Evolutionary conservation across 2,329 filamentous ascomycete genomes (phyloP).

Genomic region (Alternaria sp.): DNA sequence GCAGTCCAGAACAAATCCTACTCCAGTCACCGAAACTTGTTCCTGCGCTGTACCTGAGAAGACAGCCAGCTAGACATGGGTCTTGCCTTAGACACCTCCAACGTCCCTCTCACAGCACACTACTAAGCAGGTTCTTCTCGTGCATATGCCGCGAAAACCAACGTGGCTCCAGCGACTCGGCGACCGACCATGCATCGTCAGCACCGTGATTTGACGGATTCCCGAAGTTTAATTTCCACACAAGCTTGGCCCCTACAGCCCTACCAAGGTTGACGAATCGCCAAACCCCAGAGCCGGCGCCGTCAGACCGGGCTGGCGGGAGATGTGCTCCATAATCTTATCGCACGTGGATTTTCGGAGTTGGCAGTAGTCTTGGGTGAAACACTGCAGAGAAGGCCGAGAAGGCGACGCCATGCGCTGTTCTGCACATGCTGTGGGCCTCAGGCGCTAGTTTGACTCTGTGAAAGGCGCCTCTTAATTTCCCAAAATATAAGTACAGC

Average conservation of each 20-base stretch:
- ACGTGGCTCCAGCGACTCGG: constrained; percentile 28
- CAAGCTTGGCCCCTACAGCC: constrained; percentile 22
- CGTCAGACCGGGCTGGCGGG: constrained; percentile 23
- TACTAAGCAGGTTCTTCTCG: constrained; percentile 15
- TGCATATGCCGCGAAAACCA: constrained; percentile 23
- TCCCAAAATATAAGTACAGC: constrained; percentile 24
- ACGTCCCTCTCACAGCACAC: constrained; percentile 8
- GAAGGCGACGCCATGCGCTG: constrained; percentile 22
- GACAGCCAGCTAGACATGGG: constrained; percentile 20
- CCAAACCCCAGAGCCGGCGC: constrained; percentile 17
- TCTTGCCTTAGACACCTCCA: constrained; percentile 18
- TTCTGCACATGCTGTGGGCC: constrained; percentile 17
- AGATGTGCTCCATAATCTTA: constrained; percentile 21
- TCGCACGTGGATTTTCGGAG: constrained; percentile 26
- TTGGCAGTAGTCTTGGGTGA: constrained; percentile 26
- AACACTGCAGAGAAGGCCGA: constrained; percentile 19
- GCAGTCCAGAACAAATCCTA: constrained; percentile 22
- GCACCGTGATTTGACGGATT: constrained; percentile 20
- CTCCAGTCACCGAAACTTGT: constrained; percentile 16
- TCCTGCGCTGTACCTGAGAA: constrained; percentile 29
- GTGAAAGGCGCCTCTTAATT: constrained; percentile 18
- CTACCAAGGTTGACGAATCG: constrained; percentile 21
- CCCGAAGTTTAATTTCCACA: constrained; percentile 29
- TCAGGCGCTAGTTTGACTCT: constrained; percentile 8
- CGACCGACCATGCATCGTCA: constrained; percentile 14